These are phyloP conservation scores for Lepidium africanum DNA, from an alignment of 345 rosid species.

Conservation along the genomic window DNA sequence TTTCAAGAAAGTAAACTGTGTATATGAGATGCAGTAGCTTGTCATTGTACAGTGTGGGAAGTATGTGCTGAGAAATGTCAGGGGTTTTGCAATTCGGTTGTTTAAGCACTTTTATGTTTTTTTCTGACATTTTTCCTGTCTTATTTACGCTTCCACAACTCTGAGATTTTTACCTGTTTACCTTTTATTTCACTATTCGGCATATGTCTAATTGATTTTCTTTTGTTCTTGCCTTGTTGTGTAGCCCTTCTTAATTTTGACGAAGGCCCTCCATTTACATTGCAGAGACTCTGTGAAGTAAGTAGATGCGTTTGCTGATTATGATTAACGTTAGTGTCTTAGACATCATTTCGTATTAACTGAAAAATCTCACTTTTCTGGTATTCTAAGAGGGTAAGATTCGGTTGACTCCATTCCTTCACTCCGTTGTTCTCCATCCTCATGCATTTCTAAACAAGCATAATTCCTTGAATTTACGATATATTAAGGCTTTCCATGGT, in stretches of 20 bases:
- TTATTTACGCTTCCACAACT: neutral
- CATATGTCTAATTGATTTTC: neutral
- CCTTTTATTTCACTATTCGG: neutral
- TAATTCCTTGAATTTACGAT: neutral
- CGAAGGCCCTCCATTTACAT: conserved; percentile 94
- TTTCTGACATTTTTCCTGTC: neutral
- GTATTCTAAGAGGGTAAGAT: neutral
- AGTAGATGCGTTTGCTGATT: conserved; percentile 4
- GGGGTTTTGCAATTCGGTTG: neutral
- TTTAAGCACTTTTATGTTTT: neutral
- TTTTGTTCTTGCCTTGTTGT: conserved; percentile 10
- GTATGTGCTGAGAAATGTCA: neutral
- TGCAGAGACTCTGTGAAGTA: conserved; percentile 95
- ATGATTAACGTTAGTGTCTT: neutral
- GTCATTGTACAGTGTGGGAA: neutral
- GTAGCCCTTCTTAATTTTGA: conserved; percentile 64
- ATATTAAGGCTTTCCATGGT: neutral
- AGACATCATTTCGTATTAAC: neutral
- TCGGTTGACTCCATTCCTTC: neutral
- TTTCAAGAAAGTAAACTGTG: neutral
- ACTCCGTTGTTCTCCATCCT: neutral
- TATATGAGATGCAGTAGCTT: neutral
- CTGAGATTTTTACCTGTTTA: neutral
- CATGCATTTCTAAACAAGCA: neutral
- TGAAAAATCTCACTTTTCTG: neutral